Evolutionary conservation across 1,284 basidiomycete genomes (phyloP), one percentile per base, ranked within the genome.

Genomic region (Puccinia novopanici): DNA sequence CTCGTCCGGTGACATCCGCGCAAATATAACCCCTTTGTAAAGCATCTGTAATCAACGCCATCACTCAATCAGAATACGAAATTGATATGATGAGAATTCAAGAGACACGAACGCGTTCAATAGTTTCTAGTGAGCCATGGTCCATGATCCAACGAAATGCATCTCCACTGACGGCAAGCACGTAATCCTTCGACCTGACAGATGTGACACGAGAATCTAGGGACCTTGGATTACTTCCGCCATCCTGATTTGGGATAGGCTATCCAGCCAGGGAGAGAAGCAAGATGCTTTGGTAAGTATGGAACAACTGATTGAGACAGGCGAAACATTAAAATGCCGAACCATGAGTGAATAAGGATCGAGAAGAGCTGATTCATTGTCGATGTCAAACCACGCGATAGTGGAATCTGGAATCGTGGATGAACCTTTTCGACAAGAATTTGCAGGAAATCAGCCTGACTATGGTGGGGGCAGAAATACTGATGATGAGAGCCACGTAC

Each of bases 131-230:
- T 5, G 96, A 92, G 0, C 94, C 95, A 87, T 94, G 91, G 85
- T 96, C 96, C 83, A 99, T 90, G 91, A 99, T 95, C 97, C 97
- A 99, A 50, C 94, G 90, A 88, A 99, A 99, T 37, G 97, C 91
- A 84, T 99, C 96, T n/a, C 97, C 97, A 1, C 94, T 95, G 70
- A 99, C 88, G 0, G 93, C 95, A 22, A 99, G 89, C 27, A 94
- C 91, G 85, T 95, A 99, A 54, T 75, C 73, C 22, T 74, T 22
- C 4, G 57, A 40, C 45, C 52, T 63, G 6, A 76, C n/a, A n/a
- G 78, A 57, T n/a, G 65, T 57, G 65, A 30, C 75, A 40, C 40
- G 3, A 30, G 72, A 74, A 48, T 40, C 40, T 17, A 61, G 22
- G 42, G 72, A 59, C 54, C 72, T 54, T 19, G 68, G 12, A n/a